Evolutionary conservation across 2,329 filamentous ascomycete species (phyloP).

Genomic region (Aspergillus brunneoviolaceus): DNA sequence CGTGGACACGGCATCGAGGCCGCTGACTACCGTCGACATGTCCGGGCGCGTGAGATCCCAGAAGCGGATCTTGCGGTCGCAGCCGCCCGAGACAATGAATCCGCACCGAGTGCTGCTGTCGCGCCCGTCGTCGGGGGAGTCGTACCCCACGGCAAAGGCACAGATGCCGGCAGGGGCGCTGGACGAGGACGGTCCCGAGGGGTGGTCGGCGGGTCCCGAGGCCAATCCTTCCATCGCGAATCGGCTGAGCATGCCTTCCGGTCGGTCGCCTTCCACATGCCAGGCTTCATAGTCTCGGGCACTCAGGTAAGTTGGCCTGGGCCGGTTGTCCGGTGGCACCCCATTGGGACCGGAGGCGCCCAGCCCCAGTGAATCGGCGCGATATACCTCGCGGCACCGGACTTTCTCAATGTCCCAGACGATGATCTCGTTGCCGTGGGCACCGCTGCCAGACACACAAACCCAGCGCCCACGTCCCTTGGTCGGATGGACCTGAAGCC

Average conservation of each 20-base stretch:
- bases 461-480: slow-evolving; percentile 80
- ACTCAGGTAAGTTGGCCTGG: slow-evolving; percentile 22
- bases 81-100: slow-evolving; percentile 83
- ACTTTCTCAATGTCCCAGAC: slow-evolving; percentile 95
- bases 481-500: slow-evolving; percentile 74
- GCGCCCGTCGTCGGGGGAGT: slow-evolving; percentile 64
- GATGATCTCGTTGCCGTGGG: slow-evolving; percentile 77
- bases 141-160: slow-evolving; percentile 70
- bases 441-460: slow-evolving; percentile 84
- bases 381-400: slow-evolving; percentile 84
- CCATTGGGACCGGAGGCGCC: slow-evolving; percentile 36
- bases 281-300: slow-evolving; percentile 73
- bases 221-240: slow-evolving; percentile 60
- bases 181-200: slow-evolving; percentile 18
- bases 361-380: slow-evolving; percentile 48
- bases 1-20: slow-evolving; percentile 65
- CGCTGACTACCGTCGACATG: slow-evolving; percentile 76
- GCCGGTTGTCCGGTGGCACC: slow-evolving; percentile 50
- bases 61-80: slow-evolving; percentile 87
- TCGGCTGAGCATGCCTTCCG: slow-evolving; percentile 80
- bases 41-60: slow-evolving; percentile 85
- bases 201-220: slow-evolving; percentile 59
- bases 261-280: slow-evolving; percentile 85
- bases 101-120: slow-evolving; percentile 63
- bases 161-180: slow-evolving; percentile 57